A percentile compares a stretch with the other conserved stretches of the same genome.
Conservation (phyloP, 1,284 basidiomycete genomes). For the Cutaneotrichosporon cutaneum region DNA sequence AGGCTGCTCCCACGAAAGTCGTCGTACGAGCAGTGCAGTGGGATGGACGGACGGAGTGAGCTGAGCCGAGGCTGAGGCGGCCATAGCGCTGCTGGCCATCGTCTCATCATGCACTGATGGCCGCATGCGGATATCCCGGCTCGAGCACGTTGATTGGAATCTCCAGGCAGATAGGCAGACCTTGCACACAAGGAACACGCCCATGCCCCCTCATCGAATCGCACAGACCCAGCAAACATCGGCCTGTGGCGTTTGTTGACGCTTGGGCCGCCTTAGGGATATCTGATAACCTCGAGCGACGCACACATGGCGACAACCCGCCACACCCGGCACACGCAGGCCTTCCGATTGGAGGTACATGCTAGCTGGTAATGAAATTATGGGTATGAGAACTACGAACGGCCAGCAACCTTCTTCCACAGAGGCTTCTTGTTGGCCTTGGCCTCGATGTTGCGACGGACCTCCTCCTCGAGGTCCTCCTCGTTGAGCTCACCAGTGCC, state of each 20-base stretch:
- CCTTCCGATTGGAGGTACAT: conserved; percentile 2
- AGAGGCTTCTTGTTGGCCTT: conserved; percentile 57
- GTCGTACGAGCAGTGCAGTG: no score
- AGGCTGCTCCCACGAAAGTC: no score
- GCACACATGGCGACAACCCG: neutral
- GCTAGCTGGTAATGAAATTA: conserved; percentile 5
- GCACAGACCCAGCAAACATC: no score
- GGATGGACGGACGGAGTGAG: no score
- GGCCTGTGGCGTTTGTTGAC: no score
- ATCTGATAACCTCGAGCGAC: neutral
- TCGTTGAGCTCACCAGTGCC: conserved; percentile 67
- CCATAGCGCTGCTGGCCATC: neutral
- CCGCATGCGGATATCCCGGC: neutral
- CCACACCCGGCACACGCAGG: no score
- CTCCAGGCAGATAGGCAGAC: no score
- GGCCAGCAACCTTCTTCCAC: conserved; percentile 22
- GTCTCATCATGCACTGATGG: neutral
- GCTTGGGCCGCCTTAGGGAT: no score
- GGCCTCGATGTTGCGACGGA: conserved; percentile 58
- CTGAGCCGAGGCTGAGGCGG: neutral
- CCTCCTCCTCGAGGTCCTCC: conserved; percentile 73
- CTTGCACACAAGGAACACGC: neutral
- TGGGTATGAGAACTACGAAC: neutral
- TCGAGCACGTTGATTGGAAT: neutral
- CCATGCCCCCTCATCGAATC: no score